Percentiles rank a stretch among this genome's conserved stretches.
These are phyloP conservation scores for Syzygium aqueum DNA, from an alignment of 345 rosid genomes.

Conservation along the genomic window DNA sequence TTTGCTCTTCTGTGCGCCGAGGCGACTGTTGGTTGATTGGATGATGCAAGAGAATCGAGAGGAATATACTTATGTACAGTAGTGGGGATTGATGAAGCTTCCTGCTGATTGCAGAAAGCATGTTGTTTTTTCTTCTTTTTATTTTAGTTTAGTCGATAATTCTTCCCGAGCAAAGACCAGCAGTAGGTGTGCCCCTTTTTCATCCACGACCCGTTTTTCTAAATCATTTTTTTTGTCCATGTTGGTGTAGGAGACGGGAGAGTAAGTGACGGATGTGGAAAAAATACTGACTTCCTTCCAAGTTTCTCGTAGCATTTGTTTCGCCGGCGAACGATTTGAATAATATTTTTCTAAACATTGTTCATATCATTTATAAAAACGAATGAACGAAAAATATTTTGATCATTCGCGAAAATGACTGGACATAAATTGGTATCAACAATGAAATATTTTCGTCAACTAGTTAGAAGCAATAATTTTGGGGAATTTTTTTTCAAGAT, in stretches of 20 bases:
- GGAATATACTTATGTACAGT: not conserved
- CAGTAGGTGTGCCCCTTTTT: not conserved
- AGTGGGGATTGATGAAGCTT: not conserved
- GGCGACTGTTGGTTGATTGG: not conserved
- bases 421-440: no score
- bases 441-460: not conserved
- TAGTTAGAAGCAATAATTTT: no score
- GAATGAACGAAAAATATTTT: not conserved
- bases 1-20: not conserved
- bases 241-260: not conserved
- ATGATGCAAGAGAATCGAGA: not conserved
- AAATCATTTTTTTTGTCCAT: not conserved
- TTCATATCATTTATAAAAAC: no score
- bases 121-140: fast-evolving
- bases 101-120: not conserved
- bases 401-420: not conserved
- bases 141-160: not conserved
- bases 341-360: no score
- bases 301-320: no score
- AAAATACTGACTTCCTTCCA: no score
- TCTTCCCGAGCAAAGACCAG: not conserved
- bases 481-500: fast-evolving
- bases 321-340: no score
- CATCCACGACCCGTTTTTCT: not conserved
- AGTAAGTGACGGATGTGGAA: not conserved